A percentile compares a stretch with the other conserved stretches of the same genome.
Evolutionary conservation across 2,329 filamentous ascomycete genomes (phyloP).

Genomic region (Pseudogymnoascus destructans): DNA sequence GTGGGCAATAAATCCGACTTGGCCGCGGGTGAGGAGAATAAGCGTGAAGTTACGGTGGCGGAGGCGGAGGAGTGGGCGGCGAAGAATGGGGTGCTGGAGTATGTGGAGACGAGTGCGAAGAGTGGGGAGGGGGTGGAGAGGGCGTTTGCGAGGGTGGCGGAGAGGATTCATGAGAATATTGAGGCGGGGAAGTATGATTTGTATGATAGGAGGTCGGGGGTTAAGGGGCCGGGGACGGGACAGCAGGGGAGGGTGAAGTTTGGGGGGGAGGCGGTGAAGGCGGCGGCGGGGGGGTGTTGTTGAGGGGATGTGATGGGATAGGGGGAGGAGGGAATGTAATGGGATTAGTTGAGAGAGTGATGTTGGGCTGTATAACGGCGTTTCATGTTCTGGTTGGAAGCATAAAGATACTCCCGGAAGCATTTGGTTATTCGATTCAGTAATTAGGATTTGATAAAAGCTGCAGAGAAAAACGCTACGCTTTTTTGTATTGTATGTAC

Average conservation of each 20-base stretch:
- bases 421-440: slow-evolving; percentile 4
- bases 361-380: neutral
- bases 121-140: slow-evolving; percentile 87
- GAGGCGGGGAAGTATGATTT: slow-evolving; percentile 63
- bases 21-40: slow-evolving; percentile 42
- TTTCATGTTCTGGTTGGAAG: slow-evolving; percentile 3
- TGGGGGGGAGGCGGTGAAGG: slow-evolving; percentile 15
- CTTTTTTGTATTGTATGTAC: slow-evolving; percentile 1
- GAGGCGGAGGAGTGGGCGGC: slow-evolving; percentile 87
- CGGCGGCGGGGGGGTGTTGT: slow-evolving; percentile 21
- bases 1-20: slow-evolving; percentile 95
- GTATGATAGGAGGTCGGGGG: slow-evolving; percentile 81
- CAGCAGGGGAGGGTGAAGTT: slow-evolving; percentile 34
- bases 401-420: slow-evolving; percentile 4
- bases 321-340: neutral
- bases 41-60: slow-evolving; percentile 64
- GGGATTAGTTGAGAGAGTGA: neutral
- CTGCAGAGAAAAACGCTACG: neutral
- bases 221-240: slow-evolving; percentile 57
- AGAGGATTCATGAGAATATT: slow-evolving; percentile 94
- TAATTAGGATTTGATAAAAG: neutral
- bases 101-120: slow-evolving; percentile 94
- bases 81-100: slow-evolving; percentile 74
- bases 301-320: slow-evolving; percentile 1
- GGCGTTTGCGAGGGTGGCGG: slow-evolving; percentile 85